Percentiles rank a stretch among this genome's conserved stretches.
Evolutionary conservation across 176 grass and related monocot genomes (phyloP).

Genomic region (Sorghum bicolor): DNA sequence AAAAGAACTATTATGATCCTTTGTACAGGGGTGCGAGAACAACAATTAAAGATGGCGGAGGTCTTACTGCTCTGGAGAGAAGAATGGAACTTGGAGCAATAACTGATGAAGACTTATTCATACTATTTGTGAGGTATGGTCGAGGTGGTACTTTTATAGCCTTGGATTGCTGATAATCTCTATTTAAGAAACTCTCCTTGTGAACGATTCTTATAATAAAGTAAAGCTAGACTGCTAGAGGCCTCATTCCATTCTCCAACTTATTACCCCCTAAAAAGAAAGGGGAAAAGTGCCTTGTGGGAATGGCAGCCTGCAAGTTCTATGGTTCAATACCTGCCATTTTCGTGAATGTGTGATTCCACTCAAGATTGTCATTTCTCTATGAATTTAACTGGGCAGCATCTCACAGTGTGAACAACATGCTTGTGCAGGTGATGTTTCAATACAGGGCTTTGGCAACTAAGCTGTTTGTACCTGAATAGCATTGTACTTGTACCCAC

Average conservation of each 20-base stretch:
- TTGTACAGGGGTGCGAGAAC: conserved; percentile 70
- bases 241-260: neutral
- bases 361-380: neutral
- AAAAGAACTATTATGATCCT: neutral
- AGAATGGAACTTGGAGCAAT: conserved; percentile 99
- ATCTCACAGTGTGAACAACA: conserved; percentile 14
- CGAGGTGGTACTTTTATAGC: neutral
- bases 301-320: neutral
- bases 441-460: conserved; percentile 27
- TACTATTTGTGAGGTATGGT: conserved; percentile 74
- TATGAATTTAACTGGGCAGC: neutral
- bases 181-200: neutral
- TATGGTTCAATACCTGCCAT: neutral
- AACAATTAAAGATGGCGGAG: conserved; percentile 80
- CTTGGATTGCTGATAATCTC: conserved; percentile 1
- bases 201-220: neutral
- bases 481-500: conserved; percentile 23
- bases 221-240: neutral
- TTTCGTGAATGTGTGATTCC: neutral
- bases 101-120: conserved; percentile 89
- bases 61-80: conserved; percentile 88
- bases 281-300: neutral
- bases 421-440: conserved; percentile 43
- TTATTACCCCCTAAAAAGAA: neutral
- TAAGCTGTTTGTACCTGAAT: conserved; percentile 26